phyloP scores from a whole-genome alignment of 2,329 filamentous ascomycete genomes.

The Fonsecaea multimorphosa region DNA sequence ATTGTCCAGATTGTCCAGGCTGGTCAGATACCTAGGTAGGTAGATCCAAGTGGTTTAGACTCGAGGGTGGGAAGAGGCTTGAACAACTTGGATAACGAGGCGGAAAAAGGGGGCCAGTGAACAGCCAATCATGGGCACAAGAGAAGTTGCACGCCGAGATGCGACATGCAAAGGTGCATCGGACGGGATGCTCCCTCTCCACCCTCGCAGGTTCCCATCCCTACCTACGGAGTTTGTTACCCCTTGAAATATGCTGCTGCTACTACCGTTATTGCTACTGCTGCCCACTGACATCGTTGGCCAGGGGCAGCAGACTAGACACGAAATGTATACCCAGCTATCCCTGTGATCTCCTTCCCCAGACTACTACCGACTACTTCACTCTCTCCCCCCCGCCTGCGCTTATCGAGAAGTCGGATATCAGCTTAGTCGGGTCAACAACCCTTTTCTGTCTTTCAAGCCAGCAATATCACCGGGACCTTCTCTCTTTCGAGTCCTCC shows the following conservation, averaged over 20 bases:
- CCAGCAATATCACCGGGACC: neutral
- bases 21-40: too few species aligned
- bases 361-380: neutral
- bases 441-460: neutral
- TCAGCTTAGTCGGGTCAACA: neutral
- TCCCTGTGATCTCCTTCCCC: constrained; percentile 4
- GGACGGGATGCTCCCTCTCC: neutral
- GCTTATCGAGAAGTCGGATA: constrained; percentile 5
- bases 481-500: neutral
- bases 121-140: neutral
- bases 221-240: neutral
- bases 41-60: constrained; percentile 3
- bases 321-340: neutral
- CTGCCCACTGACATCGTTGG: constrained; percentile 15
- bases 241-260: constrained; percentile 11
- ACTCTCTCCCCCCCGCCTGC: constrained; percentile 1
- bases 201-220: too few species aligned
- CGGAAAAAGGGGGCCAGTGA: neutral
- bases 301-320: constrained; percentile 18
- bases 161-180: neutral
- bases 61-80: neutral
- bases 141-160: constrained; percentile 8
- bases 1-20: neutral
- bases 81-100: neutral
- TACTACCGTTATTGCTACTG: neutral